A percentile compares a stretch with the other conserved stretches of the same genome.
These are phyloP conservation scores for Cordyceps pruinosa DNA, from an alignment of 2,329 filamentous ascomycete species.

Conservation along the genomic window DNA sequence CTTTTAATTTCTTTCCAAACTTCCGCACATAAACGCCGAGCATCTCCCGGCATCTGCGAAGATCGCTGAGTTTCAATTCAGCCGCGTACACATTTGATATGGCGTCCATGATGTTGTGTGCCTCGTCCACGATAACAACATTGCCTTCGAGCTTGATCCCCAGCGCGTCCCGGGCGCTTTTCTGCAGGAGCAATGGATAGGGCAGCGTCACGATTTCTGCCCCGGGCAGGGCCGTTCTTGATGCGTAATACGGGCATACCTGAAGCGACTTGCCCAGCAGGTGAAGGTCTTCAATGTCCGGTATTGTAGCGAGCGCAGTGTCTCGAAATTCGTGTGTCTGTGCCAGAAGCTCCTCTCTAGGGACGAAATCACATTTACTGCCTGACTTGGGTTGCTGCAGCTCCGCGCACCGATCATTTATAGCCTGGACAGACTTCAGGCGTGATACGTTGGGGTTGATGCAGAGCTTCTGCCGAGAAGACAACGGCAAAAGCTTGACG, in stretches of 20 bases:
- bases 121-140: slow-evolving; percentile 93
- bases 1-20: slow-evolving; percentile 83
- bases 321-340: slow-evolving; percentile 78
- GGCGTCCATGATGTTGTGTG: slow-evolving; percentile 95
- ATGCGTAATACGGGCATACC: slow-evolving; percentile 96
- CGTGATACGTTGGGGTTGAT: slow-evolving; percentile 78
- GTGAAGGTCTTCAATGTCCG: slow-evolving; percentile 89
- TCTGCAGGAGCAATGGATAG: slow-evolving; percentile 84
- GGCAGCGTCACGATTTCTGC: slow-evolving; percentile 89
- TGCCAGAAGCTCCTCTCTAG: slow-evolving; percentile 66
- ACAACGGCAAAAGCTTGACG: slow-evolving; percentile 75
- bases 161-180: slow-evolving; percentile 77
- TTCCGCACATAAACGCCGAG: slow-evolving; percentile 76
- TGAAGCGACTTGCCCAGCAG: slow-evolving; percentile 68
- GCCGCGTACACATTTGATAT: slow-evolving; percentile 82
- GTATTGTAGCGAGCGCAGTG: slow-evolving; percentile 71
- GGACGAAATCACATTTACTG: slow-evolving; percentile 68
- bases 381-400: slow-evolving; percentile 62
- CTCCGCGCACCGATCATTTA: slow-evolving; percentile 90
- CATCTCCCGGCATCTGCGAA: slow-evolving; percentile 66
- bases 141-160: slow-evolving; percentile 80
- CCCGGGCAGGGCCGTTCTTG: slow-evolving; percentile 70
- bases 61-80: slow-evolving; percentile 64
- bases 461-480: slow-evolving; percentile 80
- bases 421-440: slow-evolving; percentile 65